Evolutionary conservation across 805 yeast species (phyloP), one percentile per base, ranked within the genome.

Genomic region (Maudiozyma serrabonitensis): DNA sequence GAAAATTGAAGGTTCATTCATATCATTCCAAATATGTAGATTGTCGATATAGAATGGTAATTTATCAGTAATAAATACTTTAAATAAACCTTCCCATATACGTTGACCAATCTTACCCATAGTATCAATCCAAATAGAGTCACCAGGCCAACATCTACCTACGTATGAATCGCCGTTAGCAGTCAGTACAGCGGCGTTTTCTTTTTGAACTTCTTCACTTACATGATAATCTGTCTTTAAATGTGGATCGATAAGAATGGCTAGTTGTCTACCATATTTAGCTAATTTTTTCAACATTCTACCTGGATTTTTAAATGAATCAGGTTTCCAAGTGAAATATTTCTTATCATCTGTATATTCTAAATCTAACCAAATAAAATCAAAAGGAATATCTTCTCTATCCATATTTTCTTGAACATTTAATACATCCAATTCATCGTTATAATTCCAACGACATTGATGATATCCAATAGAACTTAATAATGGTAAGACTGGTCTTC

Each of bases 131-230:
- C 98, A 93, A 7, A 88, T 73, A 0, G 96, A 85, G 56, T 87
- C 88, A 1, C 98, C 99, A 1, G 99, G 97, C 99, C 99, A 93
- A 67, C 98, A 93, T 64, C 88, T 95, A 3, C 96, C 98, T 46
- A 78, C 73, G 63, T 73, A 90, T 2, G 78, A 68, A 1, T 72
- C 62, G 25, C 80, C 82, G 1, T 64, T 55, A 19, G 67, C 64
- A 45, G 77, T 69, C 52, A 70, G 64, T 19, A 88, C 72, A 0
- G 78, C 79, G 8, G 78, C 60, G 5, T 68, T 60, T 8, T 73
- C 59, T 13, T 70, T 56, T 6, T 63, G 66, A 23, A 87, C 63
- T 1, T 55, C 63, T 1, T 83, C 75, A 59, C 88, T 83, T 1
- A 87, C 78, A 15, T 69, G 68, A 64, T 90, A 90, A 7, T 75